Evolutionary conservation across 2,329 filamentous ascomycete genomes (phyloP), one percentile per base, ranked within the genome.

Genomic region (Fusarium sp.): DNA sequence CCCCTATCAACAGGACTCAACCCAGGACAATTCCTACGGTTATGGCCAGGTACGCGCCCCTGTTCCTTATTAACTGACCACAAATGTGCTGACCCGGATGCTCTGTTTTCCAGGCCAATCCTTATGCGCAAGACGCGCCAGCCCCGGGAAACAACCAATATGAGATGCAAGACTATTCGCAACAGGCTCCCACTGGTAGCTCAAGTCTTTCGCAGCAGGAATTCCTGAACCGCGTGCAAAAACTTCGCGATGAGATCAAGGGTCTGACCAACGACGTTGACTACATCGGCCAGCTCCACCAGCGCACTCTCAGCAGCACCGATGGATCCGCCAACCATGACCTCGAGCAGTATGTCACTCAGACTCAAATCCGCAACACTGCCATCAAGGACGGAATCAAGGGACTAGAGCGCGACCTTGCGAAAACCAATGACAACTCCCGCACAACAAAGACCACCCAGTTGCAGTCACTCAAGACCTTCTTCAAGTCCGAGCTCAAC

Each of bases 371-470:
- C 67, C 86, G 89, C 73, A 93, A 92, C 80, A 89, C 86, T n/a
- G 83, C 86, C 67, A 92, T 95, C 82, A 90, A 91, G 76, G 89
- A 92, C 75, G 88, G 92, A 79, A 91, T 95, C 82, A 92, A 91
- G 78, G 86, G 86, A 70, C 83, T 95, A 54, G 91, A 94, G 80
- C 83, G 81, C 62, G 92, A 95, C 77, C 86, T 89, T 44, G 82
- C 84, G 76, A 87, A 88, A 76, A 91, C 89, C 20, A 78, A 80
- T 32, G 86, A 88, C 76, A 81, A 82, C 54, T 83, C 83, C 67
- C 89, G 89, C 77, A 82, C 80, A 62, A 84, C 90, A 69, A 95
- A 95, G 83, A 83, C 85, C 74, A 88, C 86, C 62, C 91, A 93
- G 77, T 85, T 91, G 56, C 83, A 87, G 69, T 86, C 87, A 63